These are phyloP conservation scores for Aphanomyces stellatus DNA, from an alignment of 352 stramenopile genomes.

Conservation along the genomic window DNA sequence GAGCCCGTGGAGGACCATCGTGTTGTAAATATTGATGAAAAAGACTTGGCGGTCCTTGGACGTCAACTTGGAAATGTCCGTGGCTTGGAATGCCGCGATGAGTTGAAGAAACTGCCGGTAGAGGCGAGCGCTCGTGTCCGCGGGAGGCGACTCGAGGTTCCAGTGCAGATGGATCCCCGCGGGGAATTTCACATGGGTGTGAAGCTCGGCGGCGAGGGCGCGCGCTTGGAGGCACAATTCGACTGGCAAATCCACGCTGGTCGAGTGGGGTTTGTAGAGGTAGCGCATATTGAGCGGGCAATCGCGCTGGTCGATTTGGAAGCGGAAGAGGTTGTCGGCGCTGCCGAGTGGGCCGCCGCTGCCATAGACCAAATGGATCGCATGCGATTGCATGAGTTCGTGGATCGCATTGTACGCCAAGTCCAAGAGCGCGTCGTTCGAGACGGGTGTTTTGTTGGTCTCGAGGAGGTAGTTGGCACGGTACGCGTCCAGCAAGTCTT, in stretches of 20 bases:
- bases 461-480: neutral
- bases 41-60: conserved; percentile 82
- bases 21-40: conserved; percentile 88
- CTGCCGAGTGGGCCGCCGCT: neutral
- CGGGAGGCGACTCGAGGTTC: conserved; percentile 32
- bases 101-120: conserved; percentile 75
- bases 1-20: conserved; percentile 77
- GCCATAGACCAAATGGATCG: conserved; percentile 14
- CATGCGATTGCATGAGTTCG: neutral
- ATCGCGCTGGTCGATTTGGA: conserved; percentile 63
- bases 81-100: conserved; percentile 46
- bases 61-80: conserved; percentile 59
- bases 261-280: conserved; percentile 32
- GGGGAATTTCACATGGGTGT: conserved; percentile 54
- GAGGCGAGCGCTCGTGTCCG: conserved; percentile 22
- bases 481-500: conserved; percentile 3
- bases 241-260: conserved; percentile 41
- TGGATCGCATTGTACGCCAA: conserved; percentile 2
- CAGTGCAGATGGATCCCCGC: conserved; percentile 47
- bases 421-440: neutral
- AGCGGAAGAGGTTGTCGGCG: conserved; percentile 51
- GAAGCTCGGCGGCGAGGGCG: conserved; percentile 55
- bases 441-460: neutral
- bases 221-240: conserved; percentile 61
- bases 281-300: conserved; percentile 76